A percentile compares a stretch with the other conserved stretches of the same genome.
Evolutionary conservation across 768 basidiomycete genomes (phyloP).

Genomic region (Leucocoprinus birnbaumii): DNA sequence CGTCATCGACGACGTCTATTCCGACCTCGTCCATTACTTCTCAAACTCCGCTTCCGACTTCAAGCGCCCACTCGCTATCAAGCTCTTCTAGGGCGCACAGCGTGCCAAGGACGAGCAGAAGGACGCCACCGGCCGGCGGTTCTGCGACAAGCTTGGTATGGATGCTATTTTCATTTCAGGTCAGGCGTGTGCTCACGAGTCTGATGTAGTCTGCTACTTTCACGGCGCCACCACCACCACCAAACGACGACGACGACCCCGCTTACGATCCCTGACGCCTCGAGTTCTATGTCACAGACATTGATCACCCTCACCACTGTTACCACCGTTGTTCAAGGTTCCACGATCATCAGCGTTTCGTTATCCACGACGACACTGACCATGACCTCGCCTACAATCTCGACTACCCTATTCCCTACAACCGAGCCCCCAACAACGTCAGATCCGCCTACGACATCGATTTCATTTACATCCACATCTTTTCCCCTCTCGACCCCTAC

Average conservation of each 20-base stretch:
- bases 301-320: neutral
- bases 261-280: neutral
- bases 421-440: neutral
- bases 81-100: too few species aligned
- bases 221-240: neutral
- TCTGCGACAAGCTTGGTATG: conserved; percentile 6
- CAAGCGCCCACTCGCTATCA: too few species aligned
- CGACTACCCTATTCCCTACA: neutral
- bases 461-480: neutral
- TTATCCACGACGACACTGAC: too few species aligned
- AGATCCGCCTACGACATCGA: neutral
- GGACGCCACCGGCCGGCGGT: neutral
- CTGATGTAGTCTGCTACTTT: neutral
- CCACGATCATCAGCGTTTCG: neutral
- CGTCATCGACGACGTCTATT: too few species aligned
- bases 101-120: too few species aligned
- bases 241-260: too few species aligned
- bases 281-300: neutral
- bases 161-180: neutral
- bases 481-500: neutral
- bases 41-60: too few species aligned
- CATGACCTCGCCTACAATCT: too few species aligned
- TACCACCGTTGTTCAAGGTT: neutral
- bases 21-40: too few species aligned
- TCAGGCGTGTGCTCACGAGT: neutral